Percentiles rank a stretch among this genome's conserved stretches.
phyloP scores from a whole-genome alignment of 768 basidiomycete genomes.

The Mycena belliarum region DNA sequence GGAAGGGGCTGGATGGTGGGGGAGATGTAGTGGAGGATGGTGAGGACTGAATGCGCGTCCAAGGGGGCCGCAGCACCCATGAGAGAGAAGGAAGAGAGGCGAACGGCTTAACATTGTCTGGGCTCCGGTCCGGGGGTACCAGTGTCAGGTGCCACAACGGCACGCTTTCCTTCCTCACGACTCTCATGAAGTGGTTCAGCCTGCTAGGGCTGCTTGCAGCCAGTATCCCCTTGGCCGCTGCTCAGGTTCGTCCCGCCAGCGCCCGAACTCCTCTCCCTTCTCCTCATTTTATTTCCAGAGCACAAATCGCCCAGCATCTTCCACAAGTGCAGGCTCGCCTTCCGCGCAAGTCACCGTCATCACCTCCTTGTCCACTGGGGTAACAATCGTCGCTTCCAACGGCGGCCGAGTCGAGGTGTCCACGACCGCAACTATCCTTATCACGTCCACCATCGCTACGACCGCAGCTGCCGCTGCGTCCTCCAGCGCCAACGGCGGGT shows the following conservation, averaged over 20 bases:
- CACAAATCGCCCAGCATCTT: not conserved
- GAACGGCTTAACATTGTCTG: not conserved
- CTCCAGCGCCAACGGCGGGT: constrained; percentile 7
- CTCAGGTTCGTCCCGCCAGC: constrained; percentile 10
- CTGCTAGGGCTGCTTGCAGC: constrained; percentile 2
- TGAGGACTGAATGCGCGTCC: constrained; percentile 40
- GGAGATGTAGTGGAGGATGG: constrained; percentile 59
- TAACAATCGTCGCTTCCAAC: constrained; percentile 29
- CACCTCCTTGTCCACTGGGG: constrained; percentile 38
- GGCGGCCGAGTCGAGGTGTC: constrained; percentile 44
- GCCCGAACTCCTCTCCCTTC: not conserved
- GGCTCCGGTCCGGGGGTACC: no score
- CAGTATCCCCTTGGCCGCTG: constrained; percentile 9
- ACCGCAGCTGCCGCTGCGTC: constrained; percentile 3
- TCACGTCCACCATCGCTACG: constrained; percentile 43
- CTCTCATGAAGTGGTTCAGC: constrained; percentile 8
- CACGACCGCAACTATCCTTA: constrained; percentile 40
- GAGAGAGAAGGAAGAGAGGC: not conserved
- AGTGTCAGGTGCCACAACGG: no score
- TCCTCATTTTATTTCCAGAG: not conserved
- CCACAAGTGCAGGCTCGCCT: not conserved
- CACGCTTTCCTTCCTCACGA: not conserved
- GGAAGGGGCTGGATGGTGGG: constrained; percentile 57
- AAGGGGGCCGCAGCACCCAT: constrained; percentile 18
- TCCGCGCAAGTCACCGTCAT: constrained; percentile 32